Base-by-base conservation (phyloP, 1,284 basidiomycete genomes). In the Leucoagaricus sp. region DNA sequence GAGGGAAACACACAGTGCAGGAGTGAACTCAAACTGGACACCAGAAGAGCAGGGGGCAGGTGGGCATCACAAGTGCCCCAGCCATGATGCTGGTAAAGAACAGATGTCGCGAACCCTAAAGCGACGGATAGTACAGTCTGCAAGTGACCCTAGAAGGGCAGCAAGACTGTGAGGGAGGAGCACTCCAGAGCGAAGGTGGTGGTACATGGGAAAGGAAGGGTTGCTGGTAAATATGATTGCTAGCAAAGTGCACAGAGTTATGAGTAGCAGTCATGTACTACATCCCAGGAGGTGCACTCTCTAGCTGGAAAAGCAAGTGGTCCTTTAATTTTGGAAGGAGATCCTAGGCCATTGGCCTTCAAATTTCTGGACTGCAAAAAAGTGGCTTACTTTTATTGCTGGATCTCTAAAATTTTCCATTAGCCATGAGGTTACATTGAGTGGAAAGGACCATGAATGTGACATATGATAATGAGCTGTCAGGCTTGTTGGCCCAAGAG, bases 391-490 rank as follows among this genome's bases (percentile, higher is more conserved):
- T 54, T 60, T 52, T 25, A 61, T 54, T 8, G 67, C 65, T 13
- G 65, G 65, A 54, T 71, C 67, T 25, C 51, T 58, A 4, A 34
- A 13, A 21, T 63, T 55, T 15, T 60, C 38, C 17, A 34, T 38
- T 47, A 63, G 49, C 58, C 63, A 61, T n/a, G 36, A 25, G 53
- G 38, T 53, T 49, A n/a, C 45, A 15, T 28, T 29, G 4, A 46
- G 25, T 6, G 23, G 44, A 29, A 46, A 46, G 10, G 23, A 46
- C 3, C 8, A 8, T 4, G 44, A 28, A 4, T 17, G 42, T 4
- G 62, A 59, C 8, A 64, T 60, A 17, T 63, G 56, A 44, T 64
- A 52, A n/a, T 54, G 53, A 8, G 54, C 34, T 26, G 42, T 52
- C 10, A 54, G 36, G 4, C 49, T 21, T 5, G 53, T 53, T 13